Evolutionary conservation across 768 basidiomycete species (phyloP), one percentile per base, ranked within the genome.

Genomic region (Podaxis sp.): DNA sequence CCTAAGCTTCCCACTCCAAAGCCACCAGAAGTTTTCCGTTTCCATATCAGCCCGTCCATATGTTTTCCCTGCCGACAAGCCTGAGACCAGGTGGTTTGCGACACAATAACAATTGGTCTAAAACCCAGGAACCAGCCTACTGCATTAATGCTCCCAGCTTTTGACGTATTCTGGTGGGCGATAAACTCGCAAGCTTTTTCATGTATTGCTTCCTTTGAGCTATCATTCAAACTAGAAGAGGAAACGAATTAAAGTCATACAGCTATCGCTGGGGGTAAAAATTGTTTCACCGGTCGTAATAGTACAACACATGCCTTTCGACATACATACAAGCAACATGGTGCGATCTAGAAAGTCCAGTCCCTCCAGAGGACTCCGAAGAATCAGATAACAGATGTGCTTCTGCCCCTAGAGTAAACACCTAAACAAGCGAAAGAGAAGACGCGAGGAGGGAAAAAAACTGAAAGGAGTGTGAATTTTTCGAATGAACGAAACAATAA

Each of bases 301-400:
- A 62, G 55, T 62, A 62, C 61, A 62, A 54, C 28, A 33, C 53
- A 48, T 55, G 52, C 44, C 42, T 62, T 62, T 33, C 40, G 55
- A 39, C 26, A 55, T 62, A 62, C 53, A 55, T 22, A 55, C 15
- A 62, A 48, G 53, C 44, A 54, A 42, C 53, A 62, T 46, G 54
- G 44, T 38, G 44, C 54, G 42, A 48, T 62, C 61, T 62, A 62
- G 38, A 56, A 62, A 55, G 53, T 62, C 53, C 61, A 38, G 53
- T 48, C 61, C 61, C 42, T 62, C 61, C 61, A 54, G 42, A 55
- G 46, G 61, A 38, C 51, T 12, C 40, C 26, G 61, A 55, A 61
- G 54, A 33, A 26, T 30, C 19, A 51, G n/a, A 36, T 15, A 1
- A 80, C 79, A 19, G 87, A 87, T 55, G 78, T 88, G 53, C 76